phyloP scores from a whole-genome alignment of 352 stramenopile genomes.

The Blastocystis hominis region DNA sequence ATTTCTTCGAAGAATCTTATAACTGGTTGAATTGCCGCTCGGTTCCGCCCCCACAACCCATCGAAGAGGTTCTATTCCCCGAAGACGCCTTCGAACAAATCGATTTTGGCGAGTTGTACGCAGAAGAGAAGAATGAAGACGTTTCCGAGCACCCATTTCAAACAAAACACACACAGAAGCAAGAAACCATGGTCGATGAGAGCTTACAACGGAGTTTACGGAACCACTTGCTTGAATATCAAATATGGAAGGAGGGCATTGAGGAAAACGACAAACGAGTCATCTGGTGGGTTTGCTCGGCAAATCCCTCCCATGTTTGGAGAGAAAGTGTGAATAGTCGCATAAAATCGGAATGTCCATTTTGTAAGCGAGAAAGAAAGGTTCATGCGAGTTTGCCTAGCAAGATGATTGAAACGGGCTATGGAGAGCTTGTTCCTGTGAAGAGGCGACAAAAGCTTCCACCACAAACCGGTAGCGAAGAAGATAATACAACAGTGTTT shows the following conservation, averaged over 20 bases:
- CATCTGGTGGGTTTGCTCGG: conserved; percentile 47
- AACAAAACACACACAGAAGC: background rate
- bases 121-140: background rate
- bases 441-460: background rate
- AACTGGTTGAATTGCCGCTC: conserved; percentile 49
- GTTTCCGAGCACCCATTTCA: background rate
- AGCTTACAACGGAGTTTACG: background rate
- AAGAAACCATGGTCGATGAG: background rate
- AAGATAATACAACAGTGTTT: background rate
- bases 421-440: background rate
- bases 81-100: conserved; percentile 1
- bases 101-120: conserved; percentile 11
- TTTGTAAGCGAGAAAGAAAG: background rate
- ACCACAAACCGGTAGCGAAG: background rate
- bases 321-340: conserved; percentile 27
- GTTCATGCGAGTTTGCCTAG: background rate
- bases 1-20: conserved; percentile 47
- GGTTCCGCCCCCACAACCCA: background rate
- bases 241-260: conserved; percentile 19
- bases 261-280: background rate
- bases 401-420: background rate
- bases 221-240: conserved; percentile 33
- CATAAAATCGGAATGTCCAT: background rate
- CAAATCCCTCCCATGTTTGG: conserved; percentile 5
- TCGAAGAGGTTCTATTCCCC: background rate